Conservation (phyloP, 2,329 filamentous ascomycete species). For the Fusarium sp. region DNA sequence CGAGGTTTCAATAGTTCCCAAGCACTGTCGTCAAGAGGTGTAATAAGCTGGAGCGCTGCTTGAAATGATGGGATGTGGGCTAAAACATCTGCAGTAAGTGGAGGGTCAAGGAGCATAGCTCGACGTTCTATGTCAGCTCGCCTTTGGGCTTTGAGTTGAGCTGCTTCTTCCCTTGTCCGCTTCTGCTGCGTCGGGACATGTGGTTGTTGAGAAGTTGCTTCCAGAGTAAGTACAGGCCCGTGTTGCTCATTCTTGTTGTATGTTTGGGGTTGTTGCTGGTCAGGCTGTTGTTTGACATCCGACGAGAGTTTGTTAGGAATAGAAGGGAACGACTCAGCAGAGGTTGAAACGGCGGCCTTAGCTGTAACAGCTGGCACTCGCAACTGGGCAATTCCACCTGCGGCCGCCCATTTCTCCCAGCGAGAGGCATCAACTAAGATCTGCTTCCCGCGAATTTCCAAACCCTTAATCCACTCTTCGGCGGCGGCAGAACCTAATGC, state of each 20-base stretch:
- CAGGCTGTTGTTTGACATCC: neutral
- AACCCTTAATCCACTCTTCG: conserved; percentile 84
- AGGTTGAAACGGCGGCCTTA: neutral
- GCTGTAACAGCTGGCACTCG: conserved; percentile 36
- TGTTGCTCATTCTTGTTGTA: conserved; percentile 6
- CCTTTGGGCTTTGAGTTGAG: conserved; percentile 71
- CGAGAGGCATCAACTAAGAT: conserved; percentile 70
- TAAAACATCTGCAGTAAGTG: conserved; percentile 71
- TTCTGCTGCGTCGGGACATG: conserved; percentile 51
- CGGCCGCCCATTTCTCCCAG: conserved; percentile 79
- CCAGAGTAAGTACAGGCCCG: conserved; percentile 1
- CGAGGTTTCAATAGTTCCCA: conserved; percentile 78
- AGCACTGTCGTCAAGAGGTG: conserved; percentile 73
- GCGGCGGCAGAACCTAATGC: conserved; percentile 74
- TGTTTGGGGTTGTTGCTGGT: conserved; percentile 10
- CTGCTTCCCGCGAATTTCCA: conserved; percentile 71
- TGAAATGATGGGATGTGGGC: conserved; percentile 79
- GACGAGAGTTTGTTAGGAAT: neutral
- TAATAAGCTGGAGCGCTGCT: conserved; percentile 76
- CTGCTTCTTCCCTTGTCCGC: conserved; percentile 71
- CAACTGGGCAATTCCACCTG: conserved; percentile 57
- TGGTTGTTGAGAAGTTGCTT: conserved; percentile 7
- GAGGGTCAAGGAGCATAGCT: conserved; percentile 73
- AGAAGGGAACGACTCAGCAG: neutral
- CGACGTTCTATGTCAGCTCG: conserved; percentile 78